Base-by-base conservation (phyloP, 371 early-diverging fungal species). In the Mucor sp. region DNA sequence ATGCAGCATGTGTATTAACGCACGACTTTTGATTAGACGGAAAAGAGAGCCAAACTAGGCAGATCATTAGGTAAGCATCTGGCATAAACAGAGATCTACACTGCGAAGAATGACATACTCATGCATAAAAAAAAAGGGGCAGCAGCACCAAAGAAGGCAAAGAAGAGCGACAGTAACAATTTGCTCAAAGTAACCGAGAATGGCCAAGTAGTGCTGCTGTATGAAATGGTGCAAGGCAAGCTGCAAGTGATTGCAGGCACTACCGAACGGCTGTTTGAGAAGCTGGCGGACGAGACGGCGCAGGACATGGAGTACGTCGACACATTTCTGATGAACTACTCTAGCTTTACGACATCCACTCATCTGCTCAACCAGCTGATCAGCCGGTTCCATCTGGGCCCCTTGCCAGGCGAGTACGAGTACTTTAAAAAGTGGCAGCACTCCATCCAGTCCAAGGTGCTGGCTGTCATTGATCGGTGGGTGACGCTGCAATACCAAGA, bases 301-400 rank as follows among this genome's bases (percentile, higher is more conserved):
- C 88, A 88, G 74, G 90, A 90, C 57, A 58, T 76, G 44, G 88
- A 90, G n/a, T 90, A 83, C 70, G 79, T 90, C 12, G 91, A 89
- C 63, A 78, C 74, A 9, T 88, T 85, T 57, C 17, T 91, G 17
- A 70, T 82, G 48, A 83, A 78, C 7, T 87, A 90, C 61, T 62
- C 80, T 12, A 81, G 82, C 58, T 91, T 89, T 66, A 85, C 82
- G n/a, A 65, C 78, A 6, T 81, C 89, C 0, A 69, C 77, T 39
- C 80, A 84, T 14, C 55, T 90, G 11, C 57, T 90, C 27, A 82
- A 82, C 21, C 76, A 80, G 33, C 59, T 90, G 48, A 85, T 89
- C 9, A 50, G 60, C 7, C 69, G 85, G 19, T 90, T 89, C 68
- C 75, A 87, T 73, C 76, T 81, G 21, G 72, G 77, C 37, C 77